A percentile compares a stretch with the other conserved stretches of the same genome.
Conservation (phyloP, 2,329 filamentous ascomycete species). For the Trichoderma pleuroti region DNA sequence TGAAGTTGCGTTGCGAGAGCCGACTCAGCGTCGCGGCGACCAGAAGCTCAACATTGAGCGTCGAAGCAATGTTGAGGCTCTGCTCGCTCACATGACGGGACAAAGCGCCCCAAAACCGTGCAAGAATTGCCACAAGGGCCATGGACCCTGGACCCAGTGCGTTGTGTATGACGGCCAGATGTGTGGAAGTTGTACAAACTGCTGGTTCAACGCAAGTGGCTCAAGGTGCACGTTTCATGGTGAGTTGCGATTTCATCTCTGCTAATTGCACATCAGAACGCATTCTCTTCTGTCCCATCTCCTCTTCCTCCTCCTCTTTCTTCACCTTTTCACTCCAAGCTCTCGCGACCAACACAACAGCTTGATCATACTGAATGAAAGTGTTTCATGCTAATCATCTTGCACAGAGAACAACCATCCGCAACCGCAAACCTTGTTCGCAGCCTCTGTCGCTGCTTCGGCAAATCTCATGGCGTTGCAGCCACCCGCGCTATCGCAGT, state of each 20-base stretch:
- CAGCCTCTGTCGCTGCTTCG: constrained; percentile 9
- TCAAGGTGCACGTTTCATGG: constrained; percentile 59
- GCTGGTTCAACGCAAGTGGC: constrained; percentile 61
- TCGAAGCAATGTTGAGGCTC: constrained; percentile 57
- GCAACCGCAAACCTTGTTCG: constrained; percentile 32
- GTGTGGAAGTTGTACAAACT: constrained; percentile 61
- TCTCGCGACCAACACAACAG: neutral
- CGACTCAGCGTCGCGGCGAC: constrained; percentile 51
- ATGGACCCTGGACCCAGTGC: constrained; percentile 57
- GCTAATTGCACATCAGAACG: neutral
- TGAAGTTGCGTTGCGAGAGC: constrained; percentile 47
- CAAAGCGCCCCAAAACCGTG: constrained; percentile 47
- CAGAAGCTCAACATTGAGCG: constrained; percentile 54
- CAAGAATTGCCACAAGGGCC: constrained; percentile 58
- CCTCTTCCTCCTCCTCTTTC: neutral
- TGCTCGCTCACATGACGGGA: constrained; percentile 56
- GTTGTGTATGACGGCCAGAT: constrained; percentile 59
- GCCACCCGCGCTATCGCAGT: neutral
- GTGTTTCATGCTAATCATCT: neutral
- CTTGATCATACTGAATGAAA: neutral
- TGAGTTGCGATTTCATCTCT: constrained; percentile 31
- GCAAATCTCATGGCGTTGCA: constrained; percentile 21
- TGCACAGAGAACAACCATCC: constrained; percentile 46
- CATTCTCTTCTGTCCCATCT: neutral
- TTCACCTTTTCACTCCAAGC: neutral